Base-by-base conservation (phyloP, 768 basidiomycete species). In the Phaeolepiota aurea region DNA sequence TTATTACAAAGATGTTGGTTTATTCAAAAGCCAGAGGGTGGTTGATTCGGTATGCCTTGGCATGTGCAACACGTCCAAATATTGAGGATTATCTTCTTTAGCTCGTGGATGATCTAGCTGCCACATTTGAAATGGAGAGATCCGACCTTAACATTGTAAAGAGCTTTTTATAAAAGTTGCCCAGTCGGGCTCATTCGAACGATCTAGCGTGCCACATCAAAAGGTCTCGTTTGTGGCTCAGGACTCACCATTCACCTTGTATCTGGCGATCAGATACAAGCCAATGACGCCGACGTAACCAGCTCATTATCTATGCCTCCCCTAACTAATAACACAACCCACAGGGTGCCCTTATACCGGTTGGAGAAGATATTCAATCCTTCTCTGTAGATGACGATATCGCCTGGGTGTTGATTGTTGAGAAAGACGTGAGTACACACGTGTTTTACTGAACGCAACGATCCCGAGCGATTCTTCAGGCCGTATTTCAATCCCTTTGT, bases 401-500 rank as follows among this genome's bases (percentile, higher is more conserved):
- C 10, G 48, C 69, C 1, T 97, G 89, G 87, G 73, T 97, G 4
- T 65, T 98, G 12, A 65, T 98, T 3, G 71, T 97, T 13, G 96
- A 99, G 62, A 99, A 99, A 65, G 96, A 99, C 64, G 94, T 84
- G 63, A 47, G 4, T 4, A 38, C 4, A 22, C 15, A 3, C 25
- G 18, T 19, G 32, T 22, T 30, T n/a, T 41, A 11, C 20, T 23
- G 16, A 15, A 15, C 20, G 18, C 21, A 18, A 4, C 32, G 3
- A 38, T 37, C 10, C 13, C 39, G 36, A 45, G 38, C 21, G 10
- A 15, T 42, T 28, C 37, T 44, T 12, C 54, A 97, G 94, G 94
- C 96, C 0, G 77, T 96, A n/a, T 98, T 97, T 56, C 87, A 92
- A 53, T 85, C 88, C 0, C 70, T 98, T 1, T 84, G 81, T 52